Percentiles rank a stretch among this genome's conserved stretches.
Conservation (phyloP, 225 moss, liverwort and hornwort species). For the Marchantia paleacea region DNA sequence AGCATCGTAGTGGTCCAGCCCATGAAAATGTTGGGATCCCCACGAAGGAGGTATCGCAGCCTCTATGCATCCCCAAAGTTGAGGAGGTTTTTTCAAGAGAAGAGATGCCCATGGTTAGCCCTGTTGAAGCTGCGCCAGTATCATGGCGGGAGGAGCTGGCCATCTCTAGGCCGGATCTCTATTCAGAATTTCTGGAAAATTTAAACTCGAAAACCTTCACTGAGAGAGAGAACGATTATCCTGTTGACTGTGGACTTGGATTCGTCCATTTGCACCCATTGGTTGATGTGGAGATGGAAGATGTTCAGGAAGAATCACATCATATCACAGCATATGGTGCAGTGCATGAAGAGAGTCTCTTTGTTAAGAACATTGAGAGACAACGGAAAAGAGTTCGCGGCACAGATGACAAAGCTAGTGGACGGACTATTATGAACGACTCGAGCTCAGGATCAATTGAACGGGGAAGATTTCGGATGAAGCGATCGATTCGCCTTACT, state of each 20-base stretch:
- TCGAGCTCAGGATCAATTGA: neutral
- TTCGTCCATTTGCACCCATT: too few relatives aligned
- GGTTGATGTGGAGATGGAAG: neutral
- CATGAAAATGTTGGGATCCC: too few relatives aligned
- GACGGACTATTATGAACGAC: neutral
- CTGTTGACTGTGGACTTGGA: too few relatives aligned
- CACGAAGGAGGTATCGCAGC: too few relatives aligned
- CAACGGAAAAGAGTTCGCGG: slow-evolving; percentile 5
- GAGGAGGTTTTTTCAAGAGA: neutral
- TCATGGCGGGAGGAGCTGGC: slow-evolving; percentile 13
- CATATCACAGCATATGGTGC: too few relatives aligned
- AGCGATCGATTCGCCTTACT: neutral
- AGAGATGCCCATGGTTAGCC: neutral
- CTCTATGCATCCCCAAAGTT: too few relatives aligned
- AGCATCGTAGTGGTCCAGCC: too few relatives aligned
- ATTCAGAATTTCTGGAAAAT: neutral
- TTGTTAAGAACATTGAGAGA: neutral
- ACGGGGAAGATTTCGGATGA: neutral
- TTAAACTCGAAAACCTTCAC: neutral
- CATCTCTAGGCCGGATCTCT: slow-evolving; percentile 7
- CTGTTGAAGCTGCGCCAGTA: too few relatives aligned
- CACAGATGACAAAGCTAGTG: slow-evolving; percentile 12
- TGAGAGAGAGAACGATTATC: too few relatives aligned
- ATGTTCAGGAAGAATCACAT: neutral
- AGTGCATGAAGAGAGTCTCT: too few relatives aligned